Evolutionary conservation across 805 yeast species (phyloP), one percentile per base, ranked within the genome.

Genomic region (Debaryomyces prosopidis): DNA sequence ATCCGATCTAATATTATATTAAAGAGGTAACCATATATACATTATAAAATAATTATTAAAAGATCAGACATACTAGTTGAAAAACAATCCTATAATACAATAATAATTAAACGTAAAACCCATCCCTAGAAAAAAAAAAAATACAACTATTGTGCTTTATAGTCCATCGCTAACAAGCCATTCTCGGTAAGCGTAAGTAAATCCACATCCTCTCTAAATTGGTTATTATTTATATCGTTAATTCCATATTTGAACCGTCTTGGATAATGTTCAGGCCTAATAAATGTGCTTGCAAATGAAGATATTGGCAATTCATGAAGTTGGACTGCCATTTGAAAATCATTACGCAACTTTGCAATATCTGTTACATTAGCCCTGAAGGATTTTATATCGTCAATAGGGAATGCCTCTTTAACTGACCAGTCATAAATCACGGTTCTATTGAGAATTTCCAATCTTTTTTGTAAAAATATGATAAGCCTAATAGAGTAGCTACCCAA

Each of bases 401-500:
- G 63, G 40, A 62, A 60, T 6, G 52, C 28, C 19, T 48, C 47
- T 27, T 55, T 53, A 7, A 58, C 56, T 12, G 47, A 45, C 30
- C 46, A 46, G 39, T 60, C 62, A 45, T 59, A 58, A 8, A 70
- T 66, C 15, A 65, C 46, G 10, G 51, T 49, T 42, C 58, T 54
- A 51, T 71, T 69, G 38, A 71, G 54, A 7, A 63, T 47, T 11
- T 51, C 46, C 10, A 66, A 44, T 28, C 76, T 53, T 34, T 46
- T 45, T 41, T 56, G 61, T 36, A 71, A 57, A 44, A 63, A 71
- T 5, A 65, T 59, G 12, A 53, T 47, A n/a, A 64, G 28, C 26
- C 76, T 51, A 5, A 66, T 57, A 26, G 65, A 58, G 47, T 71
- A 69, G 15, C 64, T 54, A 4, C 69, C 42, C 16, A 59, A 43